Evolutionary conservation across 495 filamentous ascomycete genomes (phyloP).

Genomic region (Amorphotheca resinae): DNA sequence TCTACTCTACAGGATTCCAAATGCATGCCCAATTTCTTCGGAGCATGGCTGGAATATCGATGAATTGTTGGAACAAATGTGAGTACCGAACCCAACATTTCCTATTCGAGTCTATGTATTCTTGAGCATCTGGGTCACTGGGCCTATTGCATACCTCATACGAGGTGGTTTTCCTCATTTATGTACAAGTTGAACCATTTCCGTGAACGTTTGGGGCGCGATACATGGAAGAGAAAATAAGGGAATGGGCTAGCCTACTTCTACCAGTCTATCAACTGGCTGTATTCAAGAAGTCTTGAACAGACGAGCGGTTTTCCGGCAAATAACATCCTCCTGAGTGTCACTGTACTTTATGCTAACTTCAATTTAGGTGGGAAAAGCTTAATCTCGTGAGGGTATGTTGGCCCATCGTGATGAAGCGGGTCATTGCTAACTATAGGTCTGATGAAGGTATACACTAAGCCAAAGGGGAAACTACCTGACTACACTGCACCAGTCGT

Average conservation of each 20-base stretch:
- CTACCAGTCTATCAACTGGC: too few species aligned
- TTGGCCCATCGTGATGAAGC: neutral
- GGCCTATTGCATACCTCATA: too few species aligned
- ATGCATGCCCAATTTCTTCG: conserved; percentile 91
- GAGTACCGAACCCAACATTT: conserved; percentile 17
- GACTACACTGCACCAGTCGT: conserved; percentile 92
- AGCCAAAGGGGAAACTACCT: conserved; percentile 89
- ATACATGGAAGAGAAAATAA: too few species aligned
- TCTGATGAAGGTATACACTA: conserved; percentile 59
- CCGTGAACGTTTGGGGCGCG: too few species aligned
- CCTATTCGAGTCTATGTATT: neutral
- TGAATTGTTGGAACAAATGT: conserved; percentile 91
- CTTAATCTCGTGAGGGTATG: conserved; percentile 61
- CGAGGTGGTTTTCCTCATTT: too few species aligned
- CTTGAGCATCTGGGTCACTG: neutral
- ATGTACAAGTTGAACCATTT: too few species aligned
- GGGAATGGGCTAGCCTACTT: too few species aligned
- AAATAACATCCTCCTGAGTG: too few species aligned
- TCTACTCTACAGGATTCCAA: conserved; percentile 89
- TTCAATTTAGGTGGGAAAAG: conserved; percentile 65
- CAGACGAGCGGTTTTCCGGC: too few species aligned
- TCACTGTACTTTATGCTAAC: conserved; percentile 19
- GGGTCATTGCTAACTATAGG: neutral
- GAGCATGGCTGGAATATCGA: conserved; percentile 99
- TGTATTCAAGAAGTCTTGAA: too few species aligned